A percentile compares a stretch with the other conserved stretches of the same genome.
phyloP scores from a whole-genome alignment of 73 alveolate genomes.

The Effrenium voratum region DNA sequence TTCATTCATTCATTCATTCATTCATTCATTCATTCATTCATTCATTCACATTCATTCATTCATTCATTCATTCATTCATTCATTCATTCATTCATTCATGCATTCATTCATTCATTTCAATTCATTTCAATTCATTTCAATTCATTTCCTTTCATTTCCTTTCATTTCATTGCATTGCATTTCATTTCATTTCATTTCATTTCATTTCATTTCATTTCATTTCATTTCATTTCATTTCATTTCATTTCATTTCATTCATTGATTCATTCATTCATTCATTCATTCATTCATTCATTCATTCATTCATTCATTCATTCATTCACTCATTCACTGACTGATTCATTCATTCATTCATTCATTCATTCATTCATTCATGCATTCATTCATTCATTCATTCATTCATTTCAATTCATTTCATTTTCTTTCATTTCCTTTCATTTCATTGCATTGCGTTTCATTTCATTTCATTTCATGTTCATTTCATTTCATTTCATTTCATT shows the following conservation, averaged over 20 bases:
- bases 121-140: neutral
- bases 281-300: neutral
- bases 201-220: neutral
- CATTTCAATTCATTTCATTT: neutral
- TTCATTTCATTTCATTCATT: neutral
- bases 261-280: neutral
- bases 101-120: neutral
- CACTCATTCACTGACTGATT: neutral
- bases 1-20: conserved; percentile 1
- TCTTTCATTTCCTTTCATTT: neutral
- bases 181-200: conserved; percentile 1
- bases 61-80: neutral
- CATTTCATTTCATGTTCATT: conserved; percentile 10
- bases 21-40: conserved; percentile 13
- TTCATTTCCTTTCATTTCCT: neutral
- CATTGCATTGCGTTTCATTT: conserved; percentile 2
- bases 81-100: neutral
- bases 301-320: neutral
- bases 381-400: neutral
- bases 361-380: neutral
- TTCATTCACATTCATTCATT: neutral
- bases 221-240: neutral
- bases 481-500: conserved; percentile 1
- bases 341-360: neutral
- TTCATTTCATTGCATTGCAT: neutral